Base-by-base conservation (phyloP, 2,329 filamentous ascomycete genomes). In the Fusarium subglutinans region DNA sequence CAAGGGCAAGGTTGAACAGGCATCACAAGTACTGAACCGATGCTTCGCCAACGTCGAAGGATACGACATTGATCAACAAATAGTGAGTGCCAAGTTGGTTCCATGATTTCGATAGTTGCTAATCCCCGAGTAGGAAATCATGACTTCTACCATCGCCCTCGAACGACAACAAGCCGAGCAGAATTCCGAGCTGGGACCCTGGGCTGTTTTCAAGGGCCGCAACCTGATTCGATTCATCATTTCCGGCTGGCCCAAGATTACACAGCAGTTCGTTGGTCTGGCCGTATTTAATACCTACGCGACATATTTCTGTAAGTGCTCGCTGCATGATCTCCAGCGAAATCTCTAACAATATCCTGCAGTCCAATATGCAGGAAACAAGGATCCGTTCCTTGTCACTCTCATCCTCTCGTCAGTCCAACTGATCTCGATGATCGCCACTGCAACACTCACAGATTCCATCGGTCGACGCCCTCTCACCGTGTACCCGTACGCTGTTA, bases 321-420 rank as follows among this genome's bases (percentile, higher is more conserved):
- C 9, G 9, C 3, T n/a, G 24, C 24, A 24, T 24, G 24, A 24
- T 24, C 24, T 24, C 24, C 24, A 24, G 24, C 24, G 24, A 24
- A 24, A 24, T 24, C 24, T 24, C 24, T 24, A 24, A 24, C 24
- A 24, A 24, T 24, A 24, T 24, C 24, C 24, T 24, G 24, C 22
- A 56, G 53, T 44, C 28, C 53, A 56, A 24, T 56, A 56, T 44
- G 53, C 53, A 4, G 53, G 53, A 30, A 56, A 56, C 17, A 56
- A 56, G 38, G 53, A 44, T 2, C 38, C 53, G 2, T 56, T 56
- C 8, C 53, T 56, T 8, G 53, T 56, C 1, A 56, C 38, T 11
- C 38, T 56, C 20, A 56, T 56, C 11, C 22, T 56, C 6, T 56
- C 53, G 14, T 56, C 53, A 17, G 53, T 44, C 6, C 53, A 56